These are phyloP conservation scores for Chlorociboria aeruginascens DNA, from an alignment of 495 filamentous ascomycete genomes.

Conservation along the genomic window DNA sequence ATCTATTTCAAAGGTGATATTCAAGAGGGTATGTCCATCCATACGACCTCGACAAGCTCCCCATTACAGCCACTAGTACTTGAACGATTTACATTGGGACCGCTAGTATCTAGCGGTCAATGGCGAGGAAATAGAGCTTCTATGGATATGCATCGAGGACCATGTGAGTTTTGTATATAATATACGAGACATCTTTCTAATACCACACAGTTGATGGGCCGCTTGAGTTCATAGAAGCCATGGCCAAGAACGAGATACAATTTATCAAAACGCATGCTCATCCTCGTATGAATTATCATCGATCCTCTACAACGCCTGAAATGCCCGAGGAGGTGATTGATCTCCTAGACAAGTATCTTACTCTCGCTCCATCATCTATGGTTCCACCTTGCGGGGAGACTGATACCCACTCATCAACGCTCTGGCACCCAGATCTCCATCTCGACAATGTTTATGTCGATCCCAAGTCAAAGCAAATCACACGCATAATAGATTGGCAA, in stretches of 20 bases:
- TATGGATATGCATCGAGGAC: too few species aligned
- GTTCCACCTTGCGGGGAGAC: not conserved
- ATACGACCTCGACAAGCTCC: not conserved
- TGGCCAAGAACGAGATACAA: not conserved
- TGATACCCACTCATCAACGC: constrained; percentile 6
- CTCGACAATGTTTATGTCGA: constrained; percentile 26
- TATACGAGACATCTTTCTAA: not conserved
- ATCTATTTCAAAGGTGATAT: constrained; percentile 3
- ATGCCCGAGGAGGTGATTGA: constrained; percentile 2
- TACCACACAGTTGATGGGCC: not conserved
- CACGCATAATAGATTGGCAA: constrained; percentile 24
- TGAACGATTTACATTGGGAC: constrained; percentile 1
- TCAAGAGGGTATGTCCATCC: not conserved
- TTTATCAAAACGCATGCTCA: constrained; percentile 1
- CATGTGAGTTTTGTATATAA: too few species aligned
- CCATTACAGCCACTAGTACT: not conserved
- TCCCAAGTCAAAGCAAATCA: constrained; percentile 19
- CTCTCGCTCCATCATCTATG: constrained; percentile 1
- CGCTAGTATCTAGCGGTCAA: too few species aligned
- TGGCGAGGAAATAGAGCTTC: too few species aligned
- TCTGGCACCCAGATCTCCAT: constrained; percentile 24
- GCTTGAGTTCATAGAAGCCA: not conserved
- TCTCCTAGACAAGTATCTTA: constrained; percentile 10
- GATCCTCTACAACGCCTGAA: constrained; percentile 1
- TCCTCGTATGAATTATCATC: constrained; percentile 3